Evolutionary conservation across 495 filamentous ascomycete species (phyloP).

Genomic region (Podospora tetraspora): DNA sequence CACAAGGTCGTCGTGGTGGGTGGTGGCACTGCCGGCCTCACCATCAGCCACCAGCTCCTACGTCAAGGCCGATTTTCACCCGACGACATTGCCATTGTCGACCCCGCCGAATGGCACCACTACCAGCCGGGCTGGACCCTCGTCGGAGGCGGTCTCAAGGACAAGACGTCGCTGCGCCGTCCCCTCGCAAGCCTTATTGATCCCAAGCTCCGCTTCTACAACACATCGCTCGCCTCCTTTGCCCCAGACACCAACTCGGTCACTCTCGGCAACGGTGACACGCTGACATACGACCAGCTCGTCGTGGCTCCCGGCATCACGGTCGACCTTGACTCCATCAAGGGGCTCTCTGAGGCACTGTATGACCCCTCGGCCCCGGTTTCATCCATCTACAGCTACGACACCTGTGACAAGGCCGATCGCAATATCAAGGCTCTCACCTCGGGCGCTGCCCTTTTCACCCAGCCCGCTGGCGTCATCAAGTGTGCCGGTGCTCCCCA

Average conservation of each 20-base stretch:
- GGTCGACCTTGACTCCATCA: slow-evolving; percentile 51
- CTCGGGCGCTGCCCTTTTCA: slow-evolving; percentile 61
- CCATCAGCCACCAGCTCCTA: slow-evolving; percentile 59
- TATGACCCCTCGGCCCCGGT: slow-evolving; percentile 51
- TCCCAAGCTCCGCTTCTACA: slow-evolving; percentile 59
- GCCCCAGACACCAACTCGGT: slow-evolving; percentile 54
- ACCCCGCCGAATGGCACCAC: slow-evolving; percentile 60
- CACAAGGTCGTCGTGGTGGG: slow-evolving; percentile 63
- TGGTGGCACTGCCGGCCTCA: slow-evolving; percentile 57
- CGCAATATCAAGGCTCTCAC: slow-evolving; percentile 49
- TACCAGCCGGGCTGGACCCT: slow-evolving; percentile 71
- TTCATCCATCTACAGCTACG: slow-evolving; percentile 61
- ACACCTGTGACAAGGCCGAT: slow-evolving; percentile 55
- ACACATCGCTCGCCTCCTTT: slow-evolving; percentile 47
- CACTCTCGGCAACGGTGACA: slow-evolving; percentile 53
- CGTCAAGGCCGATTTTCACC: slow-evolving; percentile 48
- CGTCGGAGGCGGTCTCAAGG: slow-evolving; percentile 59
- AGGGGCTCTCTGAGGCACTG: slow-evolving; percentile 57
- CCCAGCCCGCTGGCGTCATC: slow-evolving; percentile 58
- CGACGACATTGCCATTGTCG: slow-evolving; percentile 62
- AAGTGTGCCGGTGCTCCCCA: slow-evolving; percentile 69
- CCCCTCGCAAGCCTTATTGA: slow-evolving; percentile 51
- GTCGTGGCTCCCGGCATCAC: slow-evolving; percentile 59
- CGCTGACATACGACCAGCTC: slow-evolving; percentile 58
- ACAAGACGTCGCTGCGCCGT: slow-evolving; percentile 47